Evolutionary conservation across 1,284 basidiomycete genomes (phyloP).

Genomic region (Farysia itapuensis): DNA sequence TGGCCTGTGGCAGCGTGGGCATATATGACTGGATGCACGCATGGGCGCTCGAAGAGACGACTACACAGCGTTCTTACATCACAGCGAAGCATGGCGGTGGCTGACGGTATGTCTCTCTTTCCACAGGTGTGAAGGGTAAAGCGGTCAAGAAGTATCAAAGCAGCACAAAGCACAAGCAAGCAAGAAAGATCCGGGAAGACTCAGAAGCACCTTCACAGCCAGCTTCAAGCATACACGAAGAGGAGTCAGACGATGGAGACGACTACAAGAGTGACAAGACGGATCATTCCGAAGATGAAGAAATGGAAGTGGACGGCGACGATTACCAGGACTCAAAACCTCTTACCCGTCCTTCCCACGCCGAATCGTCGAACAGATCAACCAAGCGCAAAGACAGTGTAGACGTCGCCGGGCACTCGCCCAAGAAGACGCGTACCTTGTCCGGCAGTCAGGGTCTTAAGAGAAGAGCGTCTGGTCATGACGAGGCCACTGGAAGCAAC

Average conservation of each 20-base stretch:
- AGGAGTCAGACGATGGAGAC: background rate
- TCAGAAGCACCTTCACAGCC: background rate
- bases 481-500: background rate
- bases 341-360: no score
- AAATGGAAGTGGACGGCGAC: background rate
- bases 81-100: no score
- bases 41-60: no score
- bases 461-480: background rate
- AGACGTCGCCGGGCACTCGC: background rate
- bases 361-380: no score
- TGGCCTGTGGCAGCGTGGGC: no score
- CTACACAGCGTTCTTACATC: no score
- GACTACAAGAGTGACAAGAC: background rate
- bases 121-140: no score
- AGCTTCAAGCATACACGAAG: constrained; percentile 1
- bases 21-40: no score
- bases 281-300: background rate
- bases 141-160: background rate
- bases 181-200: background rate
- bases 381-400: background rate
- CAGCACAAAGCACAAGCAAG: background rate
- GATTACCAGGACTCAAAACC: background rate
- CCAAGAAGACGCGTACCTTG: background rate
- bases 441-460: background rate
- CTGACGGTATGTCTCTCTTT: no score